Evolutionary conservation across 805 yeast genomes (phyloP), one percentile per base, ranked within the genome.

Genomic region (Candida michaelii): DNA sequence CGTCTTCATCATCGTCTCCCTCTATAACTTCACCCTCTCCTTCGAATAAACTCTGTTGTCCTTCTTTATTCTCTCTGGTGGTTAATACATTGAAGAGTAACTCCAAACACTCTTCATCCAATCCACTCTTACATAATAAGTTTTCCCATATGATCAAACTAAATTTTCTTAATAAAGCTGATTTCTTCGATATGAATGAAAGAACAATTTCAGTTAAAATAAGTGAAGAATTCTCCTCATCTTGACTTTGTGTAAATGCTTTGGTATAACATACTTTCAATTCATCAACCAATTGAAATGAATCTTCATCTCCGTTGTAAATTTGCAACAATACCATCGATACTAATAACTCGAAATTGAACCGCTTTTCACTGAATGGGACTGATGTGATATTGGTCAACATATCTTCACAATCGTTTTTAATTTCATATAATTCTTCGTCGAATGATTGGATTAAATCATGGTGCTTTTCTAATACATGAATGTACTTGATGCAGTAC

Each of bases 311-410:
- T 17, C 90, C 95, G 42, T 81, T 68, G 56, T 82, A 89, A 25
- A 90, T 70, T 59, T 89, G 96, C 11, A 91, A 57, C 16, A 89
- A 62, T 3, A 83, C 83, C 76, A 86, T 79, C 0, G 96, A 83
- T 43, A 86, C 77, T 34, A 91, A 66, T 27, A 87, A 65, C 60
- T 89, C 95, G 55, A 91, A 83, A 32, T 89, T 84, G 44, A 68
- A 66, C 47, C 82, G 58, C 50, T 79, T 76, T 44, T 71, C 62
- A 70, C 60, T 63, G 14, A 65, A 65, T 9, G 49, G 41, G 40
- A 46, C 40, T 5, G 54, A 42, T 14, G 57, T 60, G 21, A 68
- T 62, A 1, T 54, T 43, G 8, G 47, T 45, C 36, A 89, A 65
- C 2, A 76, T 63, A 12, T 66, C 27, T 30, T 79, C 56, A 3